Percentiles rank a stretch among this genome's conserved stretches.
These are phyloP conservation scores for Tetradesmus lagerheimii DNA, from an alignment of 139 green algal genomes.

Conservation along the genomic window DNA sequence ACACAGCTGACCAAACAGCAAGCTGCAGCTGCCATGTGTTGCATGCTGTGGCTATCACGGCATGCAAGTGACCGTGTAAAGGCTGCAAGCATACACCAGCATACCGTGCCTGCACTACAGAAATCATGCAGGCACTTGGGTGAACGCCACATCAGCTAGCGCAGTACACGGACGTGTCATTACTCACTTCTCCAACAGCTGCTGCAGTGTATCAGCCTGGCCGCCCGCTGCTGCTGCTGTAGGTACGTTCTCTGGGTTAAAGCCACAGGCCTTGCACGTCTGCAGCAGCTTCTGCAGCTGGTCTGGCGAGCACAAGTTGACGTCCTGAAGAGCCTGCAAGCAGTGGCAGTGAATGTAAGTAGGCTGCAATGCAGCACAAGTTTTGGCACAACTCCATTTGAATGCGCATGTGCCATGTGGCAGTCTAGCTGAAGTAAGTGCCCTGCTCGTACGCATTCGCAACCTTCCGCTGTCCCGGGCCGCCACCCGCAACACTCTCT, in stretches of 20 bases:
- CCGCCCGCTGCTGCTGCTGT: background rate
- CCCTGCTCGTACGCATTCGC: no score
- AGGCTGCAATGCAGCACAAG: background rate
- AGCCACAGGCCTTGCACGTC: background rate
- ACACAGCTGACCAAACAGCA: no score
- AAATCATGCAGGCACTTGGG: no score
- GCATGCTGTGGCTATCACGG: no score
- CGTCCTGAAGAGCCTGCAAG: background rate
- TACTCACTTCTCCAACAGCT: constrained; percentile 4
- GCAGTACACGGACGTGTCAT: no score
- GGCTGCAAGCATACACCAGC: background rate
- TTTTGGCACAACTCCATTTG: background rate
- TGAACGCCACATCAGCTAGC: no score
- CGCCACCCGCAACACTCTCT: no score
- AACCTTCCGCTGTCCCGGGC: no score
- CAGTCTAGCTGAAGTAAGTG: no score
- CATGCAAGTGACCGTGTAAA: background rate
- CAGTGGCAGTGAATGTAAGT: background rate
- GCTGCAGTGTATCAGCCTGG: background rate
- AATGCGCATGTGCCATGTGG: background rate
- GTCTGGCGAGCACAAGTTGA: background rate
- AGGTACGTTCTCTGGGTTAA: background rate
- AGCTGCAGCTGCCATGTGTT: no score
- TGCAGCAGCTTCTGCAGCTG: background rate
- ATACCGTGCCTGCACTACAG: background rate